Conservation (phyloP, 441 rosid species). For the Eruca vesicaria region DNA sequence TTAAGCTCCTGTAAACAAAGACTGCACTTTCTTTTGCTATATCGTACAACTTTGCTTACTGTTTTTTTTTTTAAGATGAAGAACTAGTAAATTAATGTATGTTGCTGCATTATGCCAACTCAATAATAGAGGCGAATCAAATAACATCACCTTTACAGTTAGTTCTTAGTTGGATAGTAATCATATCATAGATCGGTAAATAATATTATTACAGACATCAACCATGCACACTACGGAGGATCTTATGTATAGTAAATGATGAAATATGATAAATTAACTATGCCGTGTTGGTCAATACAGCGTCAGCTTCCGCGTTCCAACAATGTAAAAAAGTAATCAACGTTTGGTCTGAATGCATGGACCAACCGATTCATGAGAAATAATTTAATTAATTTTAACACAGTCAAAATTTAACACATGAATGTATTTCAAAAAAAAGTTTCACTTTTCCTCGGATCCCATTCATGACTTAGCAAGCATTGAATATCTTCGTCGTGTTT, state of each 20-base stretch:
- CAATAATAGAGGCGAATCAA: not conserved
- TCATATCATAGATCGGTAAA: not conserved
- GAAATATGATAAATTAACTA: constrained; percentile 1
- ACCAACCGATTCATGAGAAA: not conserved
- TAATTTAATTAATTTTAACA: not conserved
- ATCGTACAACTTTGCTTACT: too few relatives aligned
- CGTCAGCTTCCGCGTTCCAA: not conserved
- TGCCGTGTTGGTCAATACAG: not conserved
- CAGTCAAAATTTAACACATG: not conserved
- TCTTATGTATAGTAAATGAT: not conserved
- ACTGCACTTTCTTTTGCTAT: not conserved
- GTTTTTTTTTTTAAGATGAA: not conserved
- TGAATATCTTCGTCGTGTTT: not conserved
- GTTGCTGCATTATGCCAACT: not conserved
- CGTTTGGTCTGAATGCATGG: not conserved
- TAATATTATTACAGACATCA: not conserved
- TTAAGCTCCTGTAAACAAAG: not conserved
- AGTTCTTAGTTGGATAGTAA: not conserved
- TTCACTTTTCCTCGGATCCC: not conserved
- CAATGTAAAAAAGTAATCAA: not conserved
- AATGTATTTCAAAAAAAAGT: not conserved
- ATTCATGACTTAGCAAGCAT: not conserved
- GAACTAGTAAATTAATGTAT: not conserved
- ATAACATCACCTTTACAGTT: constrained; percentile 1
- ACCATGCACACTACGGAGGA: not conserved